A percentile compares a stretch with the other conserved stretches of the same genome.
These are phyloP conservation scores for Chloridella minuta DNA, from an alignment of 352 stramenopile species.

Conservation along the genomic window DNA sequence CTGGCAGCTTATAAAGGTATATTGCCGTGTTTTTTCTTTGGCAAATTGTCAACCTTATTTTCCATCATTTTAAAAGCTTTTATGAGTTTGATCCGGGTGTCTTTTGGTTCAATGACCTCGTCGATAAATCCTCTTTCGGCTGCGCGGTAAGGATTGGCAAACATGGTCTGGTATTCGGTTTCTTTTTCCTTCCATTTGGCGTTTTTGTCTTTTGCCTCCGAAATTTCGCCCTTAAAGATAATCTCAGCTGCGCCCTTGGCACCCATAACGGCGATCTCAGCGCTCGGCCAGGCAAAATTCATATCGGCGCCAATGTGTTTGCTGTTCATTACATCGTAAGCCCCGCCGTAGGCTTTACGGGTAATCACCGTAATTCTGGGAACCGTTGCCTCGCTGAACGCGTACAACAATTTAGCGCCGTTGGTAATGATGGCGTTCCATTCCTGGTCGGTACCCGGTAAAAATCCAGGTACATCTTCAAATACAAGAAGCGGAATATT, in stretches of 20 bases:
- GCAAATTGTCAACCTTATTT: constrained; percentile 57
- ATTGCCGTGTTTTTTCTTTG: constrained; percentile 81
- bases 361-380: constrained; percentile 97
- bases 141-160: constrained; percentile 62
- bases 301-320: constrained; percentile 82
- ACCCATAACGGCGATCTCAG: constrained; percentile 53
- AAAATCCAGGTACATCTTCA: constrained; percentile 87
- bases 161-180: constrained; percentile 65
- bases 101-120: constrained; percentile 71
- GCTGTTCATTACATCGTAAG: constrained; percentile 91
- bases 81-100: constrained; percentile 60
- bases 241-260: constrained; percentile 82
- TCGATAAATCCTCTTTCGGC: constrained; percentile 85
- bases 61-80: constrained; percentile 66
- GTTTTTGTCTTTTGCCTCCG: constrained; percentile 32
- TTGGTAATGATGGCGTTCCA: constrained; percentile 72
- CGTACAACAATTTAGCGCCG: constrained; percentile 82
- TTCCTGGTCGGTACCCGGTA: constrained; percentile 70
- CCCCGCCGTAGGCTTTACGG: constrained; percentile 81
- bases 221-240: constrained; percentile 72
- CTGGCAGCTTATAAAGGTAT: constrained; percentile 64
- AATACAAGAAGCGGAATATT: constrained; percentile 92
- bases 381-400: constrained; percentile 78
- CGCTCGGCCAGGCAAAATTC: constrained; percentile 66
- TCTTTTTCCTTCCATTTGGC: no score